Evolutionary conservation across 1,284 basidiomycete genomes (phyloP).

Genomic region (Serendipita sp.): DNA sequence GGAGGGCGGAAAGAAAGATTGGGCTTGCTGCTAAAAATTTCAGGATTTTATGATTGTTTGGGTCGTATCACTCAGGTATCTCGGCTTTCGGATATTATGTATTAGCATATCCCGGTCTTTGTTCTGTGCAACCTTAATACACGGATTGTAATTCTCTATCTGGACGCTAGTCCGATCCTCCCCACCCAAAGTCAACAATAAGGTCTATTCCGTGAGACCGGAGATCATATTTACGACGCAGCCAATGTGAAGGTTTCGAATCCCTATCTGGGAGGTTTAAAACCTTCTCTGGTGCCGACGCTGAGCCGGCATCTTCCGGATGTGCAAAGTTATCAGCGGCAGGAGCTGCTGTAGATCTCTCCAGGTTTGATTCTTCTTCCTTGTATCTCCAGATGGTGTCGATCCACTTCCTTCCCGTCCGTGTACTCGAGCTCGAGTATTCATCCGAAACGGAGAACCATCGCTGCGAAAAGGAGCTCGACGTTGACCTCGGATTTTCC

Average conservation of each 20-base stretch:
- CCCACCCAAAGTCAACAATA: slow-evolving; percentile 46
- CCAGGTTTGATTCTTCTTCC: not conserved
- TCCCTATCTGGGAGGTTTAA: not conserved
- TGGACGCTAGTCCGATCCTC: not conserved
- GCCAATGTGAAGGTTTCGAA: slow-evolving; percentile 18
- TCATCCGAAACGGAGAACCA: not conserved
- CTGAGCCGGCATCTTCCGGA: too few relatives aligned
- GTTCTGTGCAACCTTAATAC: not conserved
- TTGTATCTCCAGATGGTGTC: not conserved
- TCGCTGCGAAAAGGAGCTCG: not conserved
- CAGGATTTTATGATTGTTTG: not conserved
- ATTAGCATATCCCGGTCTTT: not conserved
- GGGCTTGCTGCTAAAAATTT: not conserved
- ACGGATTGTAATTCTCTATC: not conserved
- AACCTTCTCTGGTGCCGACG: not conserved
- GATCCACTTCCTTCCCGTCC: not conserved
- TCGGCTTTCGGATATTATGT: not conserved
- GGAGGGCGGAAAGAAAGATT: not conserved
- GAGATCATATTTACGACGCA: slow-evolving; percentile 50
- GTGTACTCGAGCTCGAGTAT: not conserved
- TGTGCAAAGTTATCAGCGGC: too few relatives aligned
- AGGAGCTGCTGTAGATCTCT: too few relatives aligned
- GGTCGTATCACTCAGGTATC: too few relatives aligned
- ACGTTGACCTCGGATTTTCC: not conserved
- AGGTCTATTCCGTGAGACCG: slow-evolving; percentile 55